A percentile compares a stretch with the other conserved stretches of the same genome.
Conservation (phyloP, 108 stramenopile genomes). For the Cylindrotheca fusiformis region DNA sequence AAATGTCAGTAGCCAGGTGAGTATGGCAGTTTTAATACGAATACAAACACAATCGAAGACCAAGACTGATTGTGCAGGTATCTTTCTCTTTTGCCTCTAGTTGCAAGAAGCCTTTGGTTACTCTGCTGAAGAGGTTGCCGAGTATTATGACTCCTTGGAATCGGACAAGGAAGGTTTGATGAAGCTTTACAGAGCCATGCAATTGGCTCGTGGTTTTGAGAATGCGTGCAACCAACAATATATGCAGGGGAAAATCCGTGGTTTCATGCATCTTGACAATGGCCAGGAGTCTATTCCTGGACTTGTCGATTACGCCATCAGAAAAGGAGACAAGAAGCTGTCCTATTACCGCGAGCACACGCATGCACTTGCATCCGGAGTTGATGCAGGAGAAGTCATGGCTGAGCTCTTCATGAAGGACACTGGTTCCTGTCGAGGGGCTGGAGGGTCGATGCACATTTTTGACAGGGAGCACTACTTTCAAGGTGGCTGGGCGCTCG, state of each 20-base stretch:
- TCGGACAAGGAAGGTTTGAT: constrained; percentile 75
- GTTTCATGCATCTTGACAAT: constrained; percentile 99
- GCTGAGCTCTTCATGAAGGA: constrained; percentile 98
- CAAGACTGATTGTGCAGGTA: no score
- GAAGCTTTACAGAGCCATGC: constrained; percentile 85
- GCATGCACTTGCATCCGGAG: constrained; percentile 95
- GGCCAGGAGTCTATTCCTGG: constrained; percentile 96
- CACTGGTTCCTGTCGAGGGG: constrained; percentile 95
- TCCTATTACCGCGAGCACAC: constrained; percentile 98
- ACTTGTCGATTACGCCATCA: constrained; percentile 91
- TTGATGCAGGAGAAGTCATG: constrained; percentile 89
- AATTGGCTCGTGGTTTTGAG: constrained; percentile 92
- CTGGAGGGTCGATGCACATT: constrained; percentile 99
- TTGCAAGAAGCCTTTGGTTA: constrained; percentile 76
- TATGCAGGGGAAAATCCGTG: constrained; percentile 97
- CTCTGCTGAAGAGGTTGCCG: constrained; percentile 57
- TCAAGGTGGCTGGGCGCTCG: constrained; percentile 98
- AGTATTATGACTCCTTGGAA: constrained; percentile 62
- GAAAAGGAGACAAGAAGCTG: constrained; percentile 91
- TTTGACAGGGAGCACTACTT: constrained; percentile 92
- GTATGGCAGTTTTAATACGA: no score
- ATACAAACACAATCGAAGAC: no score
- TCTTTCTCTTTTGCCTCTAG: constrained; percentile 16
- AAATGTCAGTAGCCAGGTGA: constrained; percentile 55
- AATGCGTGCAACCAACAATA: constrained; percentile 99